Conservation (phyloP, 768 basidiomycete species). For the Russula abietina region DNA sequence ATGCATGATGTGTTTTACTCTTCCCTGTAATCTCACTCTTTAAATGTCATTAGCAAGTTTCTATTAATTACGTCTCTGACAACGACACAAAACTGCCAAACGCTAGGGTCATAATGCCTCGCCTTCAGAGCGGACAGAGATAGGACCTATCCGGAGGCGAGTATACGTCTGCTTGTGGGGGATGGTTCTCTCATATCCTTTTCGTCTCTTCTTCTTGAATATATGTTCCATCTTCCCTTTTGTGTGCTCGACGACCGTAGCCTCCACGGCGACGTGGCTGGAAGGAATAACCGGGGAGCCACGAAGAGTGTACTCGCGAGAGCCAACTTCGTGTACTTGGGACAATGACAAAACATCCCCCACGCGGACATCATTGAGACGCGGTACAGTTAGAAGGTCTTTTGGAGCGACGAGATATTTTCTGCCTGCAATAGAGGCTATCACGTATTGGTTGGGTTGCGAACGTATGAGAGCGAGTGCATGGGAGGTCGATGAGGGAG, state of each 20-base stretch:
- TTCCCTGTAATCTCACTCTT: neutral
- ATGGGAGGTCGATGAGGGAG: slow-evolving; percentile 34
- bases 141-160: slow-evolving; percentile 85
- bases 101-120: slow-evolving; percentile 27
- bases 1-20: slow-evolving; percentile 18
- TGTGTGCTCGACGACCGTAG: slow-evolving; percentile 97
- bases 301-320: slow-evolving; percentile 88
- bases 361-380: slow-evolving; percentile 75
- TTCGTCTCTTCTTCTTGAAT: slow-evolving; percentile 97
- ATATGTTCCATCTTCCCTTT: slow-evolving; percentile 88
- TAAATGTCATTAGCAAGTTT: neutral
- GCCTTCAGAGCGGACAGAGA: slow-evolving; percentile 40
- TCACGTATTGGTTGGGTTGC: slow-evolving; percentile 87
- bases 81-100: slow-evolving; percentile 12
- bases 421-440: slow-evolving; percentile 80
- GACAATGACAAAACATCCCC: slow-evolving; percentile 81
- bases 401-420: slow-evolving; percentile 86
- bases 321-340: slow-evolving; percentile 90
- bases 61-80: slow-evolving; percentile 3
- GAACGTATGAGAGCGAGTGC: slow-evolving; percentile 81
- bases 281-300: slow-evolving; percentile 66
- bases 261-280: slow-evolving; percentile 63
- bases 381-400: slow-evolving; percentile 91
- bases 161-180: slow-evolving; percentile 93
- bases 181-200: slow-evolving; percentile 94